phyloP scores from a whole-genome alignment of 129 eudicot genomes.

The Helichrysum umbraculigerum region DNA sequence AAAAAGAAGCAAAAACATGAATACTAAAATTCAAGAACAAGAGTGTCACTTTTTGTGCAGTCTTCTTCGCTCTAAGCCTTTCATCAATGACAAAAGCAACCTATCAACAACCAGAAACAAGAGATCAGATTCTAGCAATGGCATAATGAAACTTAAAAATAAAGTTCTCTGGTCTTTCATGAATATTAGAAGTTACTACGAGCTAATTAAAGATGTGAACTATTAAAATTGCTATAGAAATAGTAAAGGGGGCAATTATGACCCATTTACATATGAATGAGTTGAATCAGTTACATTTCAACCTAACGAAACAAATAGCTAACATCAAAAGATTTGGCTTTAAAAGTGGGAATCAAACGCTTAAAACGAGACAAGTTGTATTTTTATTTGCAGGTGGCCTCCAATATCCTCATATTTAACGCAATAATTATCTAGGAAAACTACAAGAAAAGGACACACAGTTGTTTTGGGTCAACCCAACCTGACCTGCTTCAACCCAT shows the following conservation, averaged over 20 bases:
- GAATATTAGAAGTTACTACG: background rate
- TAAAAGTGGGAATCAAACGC: background rate
- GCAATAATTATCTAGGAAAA: background rate
- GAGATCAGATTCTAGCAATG: slow-evolving; percentile 18
- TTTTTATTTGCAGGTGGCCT: background rate
- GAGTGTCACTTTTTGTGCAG: slow-evolving; percentile 66
- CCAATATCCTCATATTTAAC: background rate
- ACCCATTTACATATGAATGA: background rate
- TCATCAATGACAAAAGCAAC: slow-evolving; percentile 90
- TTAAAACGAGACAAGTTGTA: background rate
- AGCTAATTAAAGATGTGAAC: background rate
- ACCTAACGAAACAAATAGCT: no score
- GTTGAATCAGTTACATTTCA: background rate
- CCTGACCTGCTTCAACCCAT: background rate
- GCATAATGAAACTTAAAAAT: background rate
- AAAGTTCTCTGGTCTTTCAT: background rate
- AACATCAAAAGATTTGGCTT: no score
- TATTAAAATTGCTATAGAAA: background rate
- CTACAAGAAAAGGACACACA: background rate
- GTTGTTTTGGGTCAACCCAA: background rate
- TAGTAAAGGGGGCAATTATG: background rate
- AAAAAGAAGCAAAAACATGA: background rate
- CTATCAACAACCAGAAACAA: slow-evolving; percentile 42
- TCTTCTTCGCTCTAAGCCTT: slow-evolving; percentile 70
- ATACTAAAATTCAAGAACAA: no score